Evolutionary conservation across 2,329 filamentous ascomycete genomes (phyloP).

Genomic region (Orbilia ellipsospora): DNA sequence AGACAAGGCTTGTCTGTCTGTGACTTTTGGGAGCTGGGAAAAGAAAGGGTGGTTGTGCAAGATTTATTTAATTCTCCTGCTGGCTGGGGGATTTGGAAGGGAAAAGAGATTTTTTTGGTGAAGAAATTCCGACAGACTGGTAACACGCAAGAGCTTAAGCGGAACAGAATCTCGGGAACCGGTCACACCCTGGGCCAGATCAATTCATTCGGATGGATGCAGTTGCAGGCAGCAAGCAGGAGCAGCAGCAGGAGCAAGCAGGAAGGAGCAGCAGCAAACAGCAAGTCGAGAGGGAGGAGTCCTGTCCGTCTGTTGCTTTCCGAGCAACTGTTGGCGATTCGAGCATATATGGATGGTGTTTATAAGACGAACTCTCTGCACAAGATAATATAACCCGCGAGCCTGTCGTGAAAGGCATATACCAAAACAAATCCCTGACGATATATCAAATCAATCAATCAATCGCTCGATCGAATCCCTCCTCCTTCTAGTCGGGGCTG

Average conservation of each 20-base stretch:
- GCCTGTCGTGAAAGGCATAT: slow-evolving; percentile 43
- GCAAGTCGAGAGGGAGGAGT: slow-evolving; percentile 17
- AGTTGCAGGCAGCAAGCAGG: slow-evolving; percentile 2
- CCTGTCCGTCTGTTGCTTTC: slow-evolving; percentile 4
- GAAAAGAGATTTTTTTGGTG: slow-evolving; percentile 46
- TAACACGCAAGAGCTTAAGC: slow-evolving; percentile 51
- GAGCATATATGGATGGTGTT: slow-evolving; percentile 24
- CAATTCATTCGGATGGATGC: slow-evolving; percentile 15
- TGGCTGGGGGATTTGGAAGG: slow-evolving; percentile 27
- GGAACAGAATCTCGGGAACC: slow-evolving; percentile 54
- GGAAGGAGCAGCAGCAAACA: not conserved
- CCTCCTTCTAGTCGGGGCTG: not conserved
- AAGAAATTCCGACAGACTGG: slow-evolving; percentile 50
- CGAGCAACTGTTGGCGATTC: slow-evolving; percentile 44
- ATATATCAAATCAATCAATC: not conserved
- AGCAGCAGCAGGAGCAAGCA: no score
- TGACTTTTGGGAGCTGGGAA: slow-evolving; percentile 10
- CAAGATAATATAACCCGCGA: slow-evolving; percentile 20
- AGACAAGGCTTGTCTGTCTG: slow-evolving; percentile 6
- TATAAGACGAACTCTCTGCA: slow-evolving; percentile 16
- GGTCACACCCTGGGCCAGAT: slow-evolving; percentile 52
- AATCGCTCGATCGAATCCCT: not conserved
- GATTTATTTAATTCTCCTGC: slow-evolving; percentile 9
- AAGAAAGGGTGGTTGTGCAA: slow-evolving; percentile 38
- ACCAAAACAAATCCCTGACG: slow-evolving; percentile 1